Conservation (phyloP, 139 green algal genomes). For the Chlamydomonas urium region DNA sequence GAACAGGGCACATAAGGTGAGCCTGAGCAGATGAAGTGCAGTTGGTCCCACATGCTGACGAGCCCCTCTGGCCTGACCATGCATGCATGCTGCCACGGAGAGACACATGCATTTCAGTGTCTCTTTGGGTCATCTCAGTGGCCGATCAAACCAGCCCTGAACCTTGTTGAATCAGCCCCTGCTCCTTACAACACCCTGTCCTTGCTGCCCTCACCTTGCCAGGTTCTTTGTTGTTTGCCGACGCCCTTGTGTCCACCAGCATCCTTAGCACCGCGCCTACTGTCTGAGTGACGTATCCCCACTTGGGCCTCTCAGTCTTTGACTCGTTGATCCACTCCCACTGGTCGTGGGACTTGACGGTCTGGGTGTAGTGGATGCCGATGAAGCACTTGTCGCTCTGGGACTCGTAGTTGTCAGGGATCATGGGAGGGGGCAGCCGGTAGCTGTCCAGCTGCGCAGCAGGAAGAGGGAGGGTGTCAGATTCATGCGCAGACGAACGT, state of each 20-base stretch:
- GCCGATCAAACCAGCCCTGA: background rate
- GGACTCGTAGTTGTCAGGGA: conserved; percentile 16
- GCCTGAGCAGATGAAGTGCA: no score
- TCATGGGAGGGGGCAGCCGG: conserved; percentile 25
- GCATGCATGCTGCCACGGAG: background rate
- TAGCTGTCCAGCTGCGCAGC: background rate
- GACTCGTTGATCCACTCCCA: conserved; percentile 35
- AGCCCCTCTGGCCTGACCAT: no score
- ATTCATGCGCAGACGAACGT: no score
- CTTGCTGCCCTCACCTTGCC: background rate
- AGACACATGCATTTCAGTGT: background rate
- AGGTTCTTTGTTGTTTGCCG: background rate
- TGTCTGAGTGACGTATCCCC: conserved; percentile 22
- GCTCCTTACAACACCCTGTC: background rate
- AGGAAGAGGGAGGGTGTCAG: no score
- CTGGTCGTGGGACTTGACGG: conserved; percentile 1
- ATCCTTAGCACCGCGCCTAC: conserved; percentile 16
- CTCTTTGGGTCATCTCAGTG: background rate
- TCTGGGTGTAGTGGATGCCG: conserved; percentile 18
- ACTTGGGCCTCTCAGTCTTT: conserved; percentile 19
- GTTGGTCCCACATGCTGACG: no score
- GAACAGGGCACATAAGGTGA: background rate
- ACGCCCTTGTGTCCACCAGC: conserved; percentile 18
- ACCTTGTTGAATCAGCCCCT: no score
- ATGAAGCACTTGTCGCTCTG: conserved; percentile 26